phyloP scores from a whole-genome alignment of 2,329 filamentous ascomycete genomes.

The Penicillium sp. region DNA sequence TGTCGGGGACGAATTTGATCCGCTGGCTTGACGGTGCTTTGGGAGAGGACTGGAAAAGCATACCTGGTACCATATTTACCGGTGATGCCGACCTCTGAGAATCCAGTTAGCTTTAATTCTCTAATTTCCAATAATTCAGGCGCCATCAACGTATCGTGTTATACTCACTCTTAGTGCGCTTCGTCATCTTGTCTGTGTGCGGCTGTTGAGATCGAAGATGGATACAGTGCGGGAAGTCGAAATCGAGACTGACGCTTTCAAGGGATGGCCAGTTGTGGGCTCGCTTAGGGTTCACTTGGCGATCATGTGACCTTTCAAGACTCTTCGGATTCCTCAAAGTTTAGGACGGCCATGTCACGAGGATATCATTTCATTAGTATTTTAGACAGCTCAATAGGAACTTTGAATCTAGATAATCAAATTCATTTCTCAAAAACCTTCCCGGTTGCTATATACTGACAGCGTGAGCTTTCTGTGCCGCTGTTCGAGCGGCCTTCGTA shows the following conservation, averaged over 20 bases:
- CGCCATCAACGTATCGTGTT: not conserved
- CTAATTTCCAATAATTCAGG: not conserved
- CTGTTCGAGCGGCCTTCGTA: too few relatives aligned
- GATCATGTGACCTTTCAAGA: slow-evolving; percentile 33
- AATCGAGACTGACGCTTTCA: slow-evolving; percentile 40
- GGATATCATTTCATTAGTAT: not conserved
- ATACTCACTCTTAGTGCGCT: slow-evolving; percentile 79
- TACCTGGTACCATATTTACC: slow-evolving; percentile 98
- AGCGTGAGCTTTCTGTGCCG: too few relatives aligned
- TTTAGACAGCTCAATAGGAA: not conserved
- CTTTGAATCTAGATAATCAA: too few relatives aligned
- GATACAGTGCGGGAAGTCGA: slow-evolving; percentile 39
- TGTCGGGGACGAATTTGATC: slow-evolving; percentile 21
- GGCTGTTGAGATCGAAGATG: slow-evolving; percentile 45
- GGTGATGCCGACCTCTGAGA: slow-evolving; percentile 87
- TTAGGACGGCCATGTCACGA: not conserved
- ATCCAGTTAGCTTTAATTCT: slow-evolving; percentile 33
- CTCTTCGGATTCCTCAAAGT: not conserved
- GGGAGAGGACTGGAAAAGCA: slow-evolving; percentile 47
- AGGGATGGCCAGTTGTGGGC: slow-evolving; percentile 41
- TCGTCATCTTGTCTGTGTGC: slow-evolving; percentile 75
- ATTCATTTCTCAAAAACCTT: too few relatives aligned
- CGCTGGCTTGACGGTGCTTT: slow-evolving; percentile 22
- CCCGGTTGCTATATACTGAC: too few relatives aligned
- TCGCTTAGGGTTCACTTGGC: slow-evolving; percentile 46